phyloP scores from a whole-genome alignment of 1,284 basidiomycete genomes.

The Fistulinella cinereoalba region DNA sequence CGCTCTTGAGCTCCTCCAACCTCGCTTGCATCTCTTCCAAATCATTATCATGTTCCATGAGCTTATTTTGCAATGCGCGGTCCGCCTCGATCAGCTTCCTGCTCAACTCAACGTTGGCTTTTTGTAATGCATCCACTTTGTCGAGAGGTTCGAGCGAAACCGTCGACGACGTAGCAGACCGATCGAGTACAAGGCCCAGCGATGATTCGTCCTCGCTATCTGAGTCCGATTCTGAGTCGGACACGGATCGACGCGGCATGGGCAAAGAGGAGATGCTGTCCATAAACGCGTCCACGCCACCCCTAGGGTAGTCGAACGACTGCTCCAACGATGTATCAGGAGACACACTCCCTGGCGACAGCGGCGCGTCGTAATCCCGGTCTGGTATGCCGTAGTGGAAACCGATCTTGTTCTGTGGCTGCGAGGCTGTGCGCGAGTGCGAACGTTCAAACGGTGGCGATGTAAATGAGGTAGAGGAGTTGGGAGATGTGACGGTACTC shows the following conservation, averaged over 20 bases:
- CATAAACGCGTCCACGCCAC: constrained; percentile 24
- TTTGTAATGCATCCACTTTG: constrained; percentile 64
- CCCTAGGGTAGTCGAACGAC: constrained; percentile 34
- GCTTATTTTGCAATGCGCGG: constrained; percentile 57
- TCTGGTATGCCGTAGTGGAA: constrained; percentile 32
- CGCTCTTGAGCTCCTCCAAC: constrained; percentile 70
- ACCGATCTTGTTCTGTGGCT: constrained; percentile 40
- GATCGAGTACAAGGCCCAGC: constrained; percentile 57
- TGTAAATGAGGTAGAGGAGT: constrained; percentile 30
- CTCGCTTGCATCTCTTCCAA: constrained; percentile 70
- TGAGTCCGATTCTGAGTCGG: constrained; percentile 40
- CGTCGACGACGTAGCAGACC: constrained; percentile 53
- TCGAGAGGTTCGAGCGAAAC: constrained; percentile 65
- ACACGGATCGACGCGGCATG: constrained; percentile 35
- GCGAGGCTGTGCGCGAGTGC: constrained; percentile 58
- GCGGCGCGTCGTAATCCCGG: constrained; percentile 31
- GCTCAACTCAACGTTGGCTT: constrained; percentile 68
- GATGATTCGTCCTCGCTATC: constrained; percentile 55
- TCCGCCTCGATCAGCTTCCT: constrained; percentile 74
- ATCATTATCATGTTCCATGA: constrained; percentile 73
- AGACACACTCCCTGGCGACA: constrained; percentile 36
- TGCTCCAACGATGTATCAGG: constrained; percentile 41
- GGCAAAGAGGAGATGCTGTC: constrained; percentile 39
- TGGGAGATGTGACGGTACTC: constrained; percentile 32
- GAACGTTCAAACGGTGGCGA: constrained; percentile 50